A percentile compares a stretch with the other conserved stretches of the same genome.
These are phyloP conservation scores for Saccharomycopsis synnaedendra DNA, from an alignment of 805 yeast species.

Conservation along the genomic window DNA sequence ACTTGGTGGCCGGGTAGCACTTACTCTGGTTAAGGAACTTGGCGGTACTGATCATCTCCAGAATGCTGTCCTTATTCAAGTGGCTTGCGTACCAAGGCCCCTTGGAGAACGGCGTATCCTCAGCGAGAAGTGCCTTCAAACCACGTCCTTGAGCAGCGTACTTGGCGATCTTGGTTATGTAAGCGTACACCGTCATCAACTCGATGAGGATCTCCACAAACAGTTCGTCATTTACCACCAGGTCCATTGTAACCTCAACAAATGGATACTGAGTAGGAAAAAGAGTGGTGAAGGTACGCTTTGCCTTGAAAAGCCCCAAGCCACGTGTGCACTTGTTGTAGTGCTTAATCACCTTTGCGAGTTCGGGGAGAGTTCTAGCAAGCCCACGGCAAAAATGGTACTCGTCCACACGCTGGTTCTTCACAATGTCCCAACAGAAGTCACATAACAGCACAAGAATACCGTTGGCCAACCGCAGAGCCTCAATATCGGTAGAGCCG, in stretches of 20 bases:
- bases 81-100: conserved; percentile 24
- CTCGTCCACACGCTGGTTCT: conserved; percentile 24
- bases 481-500: conserved; percentile 39
- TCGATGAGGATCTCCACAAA: conserved; percentile 68
- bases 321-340: conserved; percentile 37
- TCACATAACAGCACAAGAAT: conserved; percentile 40
- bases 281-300: conserved; percentile 52
- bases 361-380: conserved; percentile 41
- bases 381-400: conserved; percentile 33
- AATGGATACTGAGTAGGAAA: conserved; percentile 66
- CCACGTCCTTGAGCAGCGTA: conserved; percentile 32
- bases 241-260: conserved; percentile 53
- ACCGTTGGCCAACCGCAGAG: conserved; percentile 53
- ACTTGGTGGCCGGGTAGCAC: conserved; percentile 55
- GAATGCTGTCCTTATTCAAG: conserved; percentile 31
- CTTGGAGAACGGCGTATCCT: conserved; percentile 30
- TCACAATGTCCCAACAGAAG: conserved; percentile 27
- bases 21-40: conserved; percentile 40
- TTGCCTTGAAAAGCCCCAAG: conserved; percentile 35
- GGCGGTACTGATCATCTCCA: conserved; percentile 34
- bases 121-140: conserved; percentile 27
- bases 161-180: conserved; percentile 39
- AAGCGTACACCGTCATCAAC: conserved; percentile 48
- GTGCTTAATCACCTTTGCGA: conserved; percentile 39
- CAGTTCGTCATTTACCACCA: conserved; percentile 56